Percentiles rank a stretch among this genome's conserved stretches.
These are phyloP conservation scores for Sphenostylis stenocarpa DNA, from an alignment of 306 rosid genomes.

Conservation along the genomic window DNA sequence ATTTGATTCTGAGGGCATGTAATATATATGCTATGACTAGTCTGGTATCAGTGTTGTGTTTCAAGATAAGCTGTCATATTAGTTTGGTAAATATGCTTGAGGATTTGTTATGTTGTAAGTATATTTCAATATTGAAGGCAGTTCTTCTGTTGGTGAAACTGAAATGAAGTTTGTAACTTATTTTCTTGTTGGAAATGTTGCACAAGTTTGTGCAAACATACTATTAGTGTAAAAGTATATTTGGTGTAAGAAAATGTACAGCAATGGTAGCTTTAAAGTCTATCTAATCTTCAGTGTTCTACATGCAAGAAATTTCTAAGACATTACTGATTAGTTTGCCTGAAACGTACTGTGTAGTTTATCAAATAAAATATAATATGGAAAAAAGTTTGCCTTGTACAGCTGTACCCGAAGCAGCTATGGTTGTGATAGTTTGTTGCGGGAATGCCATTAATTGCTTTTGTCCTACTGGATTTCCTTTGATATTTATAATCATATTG, in stretches of 20 bases:
- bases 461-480: not conserved
- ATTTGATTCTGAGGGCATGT: not conserved
- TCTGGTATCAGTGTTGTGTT: not conserved
- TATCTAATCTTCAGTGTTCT: not conserved
- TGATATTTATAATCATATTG: not conserved
- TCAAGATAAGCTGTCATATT: not conserved
- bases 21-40: not conserved
- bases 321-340: constrained; percentile 4
- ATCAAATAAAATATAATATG: not conserved
- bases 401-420: not conserved
- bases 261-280: not conserved
- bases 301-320: not conserved
- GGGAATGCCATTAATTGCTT: not conserved
- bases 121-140: not conserved
- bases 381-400: not conserved
- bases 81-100: not conserved
- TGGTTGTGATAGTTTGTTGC: not conserved
- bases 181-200: not conserved
- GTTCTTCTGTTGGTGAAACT: not conserved
- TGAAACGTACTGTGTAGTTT: not conserved
- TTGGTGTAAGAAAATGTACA: not conserved
- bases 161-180: not conserved
- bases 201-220: not conserved
- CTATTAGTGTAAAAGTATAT: not conserved
- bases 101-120: not conserved